A percentile compares a stretch with the other conserved stretches of the same genome.
These are phyloP conservation scores for Ulota crispa DNA, from an alignment of 225 moss, liverwort and hornwort genomes.

Conservation along the genomic window DNA sequence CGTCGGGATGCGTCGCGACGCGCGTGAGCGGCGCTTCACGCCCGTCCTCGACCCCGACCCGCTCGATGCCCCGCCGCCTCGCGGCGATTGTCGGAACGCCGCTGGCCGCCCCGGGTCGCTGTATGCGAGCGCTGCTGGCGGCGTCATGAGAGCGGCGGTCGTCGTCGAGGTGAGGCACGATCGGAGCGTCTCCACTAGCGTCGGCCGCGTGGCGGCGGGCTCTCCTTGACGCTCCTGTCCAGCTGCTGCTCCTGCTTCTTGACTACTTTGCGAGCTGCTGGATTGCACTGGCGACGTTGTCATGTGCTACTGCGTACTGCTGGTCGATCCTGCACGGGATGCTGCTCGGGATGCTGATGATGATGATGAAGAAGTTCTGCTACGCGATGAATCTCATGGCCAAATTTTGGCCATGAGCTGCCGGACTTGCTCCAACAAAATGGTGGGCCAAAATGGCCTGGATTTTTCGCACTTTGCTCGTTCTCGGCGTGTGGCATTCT, in stretches of 20 bases:
- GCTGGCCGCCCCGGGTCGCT: background rate
- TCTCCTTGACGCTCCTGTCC: background rate
- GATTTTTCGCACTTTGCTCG: background rate
- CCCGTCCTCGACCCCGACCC: background rate
- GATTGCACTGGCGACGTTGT: constrained; percentile 27
- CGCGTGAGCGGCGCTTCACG: constrained; percentile 36
- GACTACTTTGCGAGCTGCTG: constrained; percentile 37
- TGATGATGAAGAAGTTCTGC: too few species aligned
- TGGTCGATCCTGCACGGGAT: background rate
- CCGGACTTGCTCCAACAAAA: background rate
- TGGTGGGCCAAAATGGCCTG: constrained; percentile 13
- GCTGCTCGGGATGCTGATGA: background rate
- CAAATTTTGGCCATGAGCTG: constrained; percentile 35
- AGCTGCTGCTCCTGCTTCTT: background rate
- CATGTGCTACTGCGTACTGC: constrained; percentile 8
- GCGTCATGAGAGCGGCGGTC: background rate
- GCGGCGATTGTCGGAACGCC: background rate
- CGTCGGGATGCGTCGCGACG: constrained; percentile 33
- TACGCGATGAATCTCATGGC: constrained; percentile 23
- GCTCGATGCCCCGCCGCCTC: background rate
- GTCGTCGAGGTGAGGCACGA: constrained; percentile 30
- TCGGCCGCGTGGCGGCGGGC: background rate
- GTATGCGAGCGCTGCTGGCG: background rate
- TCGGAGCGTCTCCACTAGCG: constrained; percentile 38
- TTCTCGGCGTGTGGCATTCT: constrained; percentile 34